phyloP scores from a whole-genome alignment of 83 land plant genomes.

The Larix sibirica region DNA sequence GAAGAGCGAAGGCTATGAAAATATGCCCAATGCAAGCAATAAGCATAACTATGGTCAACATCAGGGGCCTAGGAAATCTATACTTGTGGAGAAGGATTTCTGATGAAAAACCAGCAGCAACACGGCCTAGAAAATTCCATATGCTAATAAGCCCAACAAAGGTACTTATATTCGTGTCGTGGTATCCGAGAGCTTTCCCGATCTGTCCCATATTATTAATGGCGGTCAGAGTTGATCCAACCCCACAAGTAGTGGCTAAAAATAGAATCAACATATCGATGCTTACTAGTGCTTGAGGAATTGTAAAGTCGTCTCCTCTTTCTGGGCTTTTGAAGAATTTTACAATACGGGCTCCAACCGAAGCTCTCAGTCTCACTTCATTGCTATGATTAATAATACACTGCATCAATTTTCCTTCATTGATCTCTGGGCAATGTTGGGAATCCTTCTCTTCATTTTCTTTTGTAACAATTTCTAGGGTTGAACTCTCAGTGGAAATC shows the following conservation, averaged over 20 bases:
- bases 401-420: not conserved
- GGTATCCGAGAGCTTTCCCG: conserved; percentile 41
- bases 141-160: conserved; percentile 45
- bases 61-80: conserved; percentile 38
- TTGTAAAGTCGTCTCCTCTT: conserved; percentile 44
- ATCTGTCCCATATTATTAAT: conserved; percentile 55
- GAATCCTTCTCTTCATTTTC: not conserved
- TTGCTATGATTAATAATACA: not conserved
- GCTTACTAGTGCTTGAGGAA: conserved; percentile 59
- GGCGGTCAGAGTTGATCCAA: conserved; percentile 35
- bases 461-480: too few relatives aligned
- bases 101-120: conserved; percentile 51
- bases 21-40: conserved; percentile 37
- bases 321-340: conserved; percentile 20
- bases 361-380: not conserved
- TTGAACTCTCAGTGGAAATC: too few relatives aligned
- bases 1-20: conserved; percentile 32
- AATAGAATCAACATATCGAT: conserved; percentile 58
- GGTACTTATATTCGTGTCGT: conserved; percentile 27
- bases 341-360: not conserved
- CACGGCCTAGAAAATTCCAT: conserved; percentile 47
- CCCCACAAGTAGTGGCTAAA: conserved; percentile 37
- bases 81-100: conserved; percentile 37
- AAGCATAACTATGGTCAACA: conserved; percentile 22
- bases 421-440: not conserved